Evolutionary conservation across 768 basidiomycete species (phyloP), one percentile per base, ranked within the genome.

Genomic region (Lentinula aciculospora): DNA sequence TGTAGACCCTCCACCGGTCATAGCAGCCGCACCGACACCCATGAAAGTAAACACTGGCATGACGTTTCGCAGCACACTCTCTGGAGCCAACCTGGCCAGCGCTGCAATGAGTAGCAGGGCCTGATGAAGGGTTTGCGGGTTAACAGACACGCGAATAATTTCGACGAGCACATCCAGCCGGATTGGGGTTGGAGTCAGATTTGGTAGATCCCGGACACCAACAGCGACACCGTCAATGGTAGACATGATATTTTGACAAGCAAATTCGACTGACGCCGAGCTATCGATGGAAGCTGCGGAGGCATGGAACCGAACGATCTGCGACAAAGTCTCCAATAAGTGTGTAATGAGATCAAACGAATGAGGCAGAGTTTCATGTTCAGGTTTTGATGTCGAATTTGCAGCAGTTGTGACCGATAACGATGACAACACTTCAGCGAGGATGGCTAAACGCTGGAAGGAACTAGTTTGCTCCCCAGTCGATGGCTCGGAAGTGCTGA

Each of bases 31-130:
- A 23, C 51, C 51, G 3, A 53, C 36, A 36, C 97, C 96, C 93
- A 98, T 98, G 74, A 98, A 98, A 0, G 95, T 98, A 76, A 99
- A 98, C 45, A 99, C 86, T 3, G 97, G 96, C 92, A 99, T 97
- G 51, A 98, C 81, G 63, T 96, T 94, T 66, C 91, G 92, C 12
- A 98, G 77, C 29, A 96, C 92, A 10, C 93, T 90, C 57, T 95
- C 92, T 0, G 96, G 94, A 0, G 88, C 86, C 34, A 98, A 76
- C 17, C 86, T 81, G 2, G 93, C 90, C 56, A 98, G 71, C 60
- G 79, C 88, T 4, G 94, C 88, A 71, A 97, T 88, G 31, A 98
- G 77, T 25, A 98, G 77, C 2, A 98, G 75, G 0, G 94, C 93
- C 68, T 96, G 91, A 63, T 98, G 86, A 74, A 94, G 94, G 0